Evolutionary conservation across 2,329 filamentous ascomycete genomes (phyloP).

Genomic region (Dactylellina drechsleri): DNA sequence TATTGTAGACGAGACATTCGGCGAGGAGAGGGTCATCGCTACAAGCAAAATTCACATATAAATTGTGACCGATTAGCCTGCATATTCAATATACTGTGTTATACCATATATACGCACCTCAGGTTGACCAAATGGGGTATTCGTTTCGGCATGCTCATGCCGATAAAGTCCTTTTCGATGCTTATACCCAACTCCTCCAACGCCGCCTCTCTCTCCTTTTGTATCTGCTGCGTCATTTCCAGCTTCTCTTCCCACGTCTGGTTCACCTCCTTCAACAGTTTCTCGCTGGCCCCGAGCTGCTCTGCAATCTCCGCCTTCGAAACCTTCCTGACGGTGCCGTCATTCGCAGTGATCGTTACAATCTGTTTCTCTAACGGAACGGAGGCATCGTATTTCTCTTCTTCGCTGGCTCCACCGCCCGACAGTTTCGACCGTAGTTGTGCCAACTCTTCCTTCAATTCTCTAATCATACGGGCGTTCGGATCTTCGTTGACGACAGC

Average conservation of each 20-base stretch:
- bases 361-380: slow-evolving; percentile 96
- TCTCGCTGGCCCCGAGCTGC: slow-evolving; percentile 86
- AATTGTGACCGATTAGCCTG: slow-evolving; percentile 3
- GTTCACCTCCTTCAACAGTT: slow-evolving; percentile 92
- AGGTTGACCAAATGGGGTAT: slow-evolving; percentile 99
- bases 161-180: slow-evolving; percentile 97
- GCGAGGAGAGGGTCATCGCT: slow-evolving; percentile 87
- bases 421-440: slow-evolving; percentile 86
- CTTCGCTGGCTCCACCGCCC: slow-evolving; percentile 68
- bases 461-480: slow-evolving; percentile 97
- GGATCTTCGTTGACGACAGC: slow-evolving; percentile 99
- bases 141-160: slow-evolving; percentile 94
- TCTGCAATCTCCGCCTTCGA: slow-evolving; percentile 98
- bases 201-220: slow-evolving; percentile 94
- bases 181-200: slow-evolving; percentile 97
- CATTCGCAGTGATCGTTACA: slow-evolving; percentile 87
- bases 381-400: slow-evolving; percentile 89
- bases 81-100: not conserved
- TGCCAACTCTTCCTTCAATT: slow-evolving; percentile 92
- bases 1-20: slow-evolving; percentile 96
- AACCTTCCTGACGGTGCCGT: slow-evolving; percentile 90
- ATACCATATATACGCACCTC: slow-evolving; percentile 64
- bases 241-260: slow-evolving; percentile 99
- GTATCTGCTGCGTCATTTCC: slow-evolving; percentile 92
- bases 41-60: slow-evolving; percentile 1